Evolutionary conservation across 176 grass and related monocot genomes (phyloP).

Genomic region (Chrysopogon serrulatus): DNA sequence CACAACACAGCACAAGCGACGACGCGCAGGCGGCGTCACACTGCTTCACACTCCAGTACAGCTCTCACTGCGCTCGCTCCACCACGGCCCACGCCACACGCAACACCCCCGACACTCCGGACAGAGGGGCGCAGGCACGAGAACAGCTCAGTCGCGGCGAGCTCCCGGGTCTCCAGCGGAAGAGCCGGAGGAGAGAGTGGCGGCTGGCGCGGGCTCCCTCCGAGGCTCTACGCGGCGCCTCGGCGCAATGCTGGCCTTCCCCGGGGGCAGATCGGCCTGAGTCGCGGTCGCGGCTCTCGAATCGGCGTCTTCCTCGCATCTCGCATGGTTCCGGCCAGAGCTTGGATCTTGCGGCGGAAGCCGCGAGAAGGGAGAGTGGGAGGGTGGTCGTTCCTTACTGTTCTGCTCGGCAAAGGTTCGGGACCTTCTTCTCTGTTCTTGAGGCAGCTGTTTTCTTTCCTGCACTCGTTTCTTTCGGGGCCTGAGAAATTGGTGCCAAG

Average conservation of each 20-base stretch:
- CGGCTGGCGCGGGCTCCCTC: neutral
- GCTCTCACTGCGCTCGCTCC: neutral
- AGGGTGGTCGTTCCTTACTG: neutral
- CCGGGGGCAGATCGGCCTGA: constrained; percentile 31
- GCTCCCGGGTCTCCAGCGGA: constrained; percentile 26
- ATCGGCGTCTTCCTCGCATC: neutral
- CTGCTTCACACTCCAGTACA: neutral
- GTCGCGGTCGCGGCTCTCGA: neutral
- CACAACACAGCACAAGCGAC: neutral
- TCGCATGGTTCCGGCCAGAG: neutral
- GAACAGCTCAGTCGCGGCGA: constrained; percentile 43
- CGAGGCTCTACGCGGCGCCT: neutral
- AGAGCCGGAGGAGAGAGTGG: neutral
- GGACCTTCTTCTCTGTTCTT: constrained; percentile 9
- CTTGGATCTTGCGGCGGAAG: constrained; percentile 39
- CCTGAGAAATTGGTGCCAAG: neutral
- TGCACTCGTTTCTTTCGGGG: neutral
- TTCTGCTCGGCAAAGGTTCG: constrained; percentile 31
- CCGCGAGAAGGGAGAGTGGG: neutral
- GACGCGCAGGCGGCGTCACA: neutral
- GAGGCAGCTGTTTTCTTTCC: neutral
- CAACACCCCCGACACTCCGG: constrained; percentile 24
- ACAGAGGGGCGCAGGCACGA: neutral
- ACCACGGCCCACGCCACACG: neutral
- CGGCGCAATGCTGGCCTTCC: constrained; percentile 36